Evolutionary conservation across 805 yeast genomes (phyloP).

Genomic region (Saccharomycopsis synnaedendra): DNA sequence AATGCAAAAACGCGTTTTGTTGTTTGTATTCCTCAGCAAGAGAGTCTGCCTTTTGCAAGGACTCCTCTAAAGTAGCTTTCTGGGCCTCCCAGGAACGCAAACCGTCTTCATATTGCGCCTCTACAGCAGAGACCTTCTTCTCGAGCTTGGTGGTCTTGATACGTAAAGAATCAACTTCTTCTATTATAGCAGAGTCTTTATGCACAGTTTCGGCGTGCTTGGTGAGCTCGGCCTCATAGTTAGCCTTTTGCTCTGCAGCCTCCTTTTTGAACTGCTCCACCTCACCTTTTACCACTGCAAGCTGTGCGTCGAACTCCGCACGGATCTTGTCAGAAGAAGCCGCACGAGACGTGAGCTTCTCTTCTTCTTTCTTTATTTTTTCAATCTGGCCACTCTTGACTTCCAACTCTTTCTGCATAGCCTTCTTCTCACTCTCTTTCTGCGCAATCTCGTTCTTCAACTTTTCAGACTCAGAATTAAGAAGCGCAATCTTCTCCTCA

Average conservation of each 20-base stretch:
- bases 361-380: neutral
- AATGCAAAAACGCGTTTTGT: slow-evolving; percentile 60
- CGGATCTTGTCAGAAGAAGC: slow-evolving; percentile 18
- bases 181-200: slow-evolving; percentile 29
- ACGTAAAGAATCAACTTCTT: slow-evolving; percentile 20
- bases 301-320: slow-evolving; percentile 23
- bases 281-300: slow-evolving; percentile 25
- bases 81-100: slow-evolving; percentile 37
- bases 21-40: slow-evolving; percentile 45
- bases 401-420: slow-evolving; percentile 2
- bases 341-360: too few species aligned
- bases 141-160: slow-evolving; percentile 22
- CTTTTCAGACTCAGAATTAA: neutral
- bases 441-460: slow-evolving; percentile 12
- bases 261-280: slow-evolving; percentile 34
- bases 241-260: slow-evolving; percentile 28
- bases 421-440: neutral
- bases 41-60: slow-evolving; percentile 31
- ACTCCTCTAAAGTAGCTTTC: slow-evolving; percentile 31
- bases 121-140: slow-evolving; percentile 7
- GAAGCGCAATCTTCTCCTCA: neutral
- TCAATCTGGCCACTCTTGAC: neutral
- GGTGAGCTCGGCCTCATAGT: slow-evolving; percentile 43
- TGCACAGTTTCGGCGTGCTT: slow-evolving; percentile 42
- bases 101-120: slow-evolving; percentile 24